phyloP scores from a whole-genome alignment of 352 stramenopile genomes.

The Globisporangium iwayamae region DNA sequence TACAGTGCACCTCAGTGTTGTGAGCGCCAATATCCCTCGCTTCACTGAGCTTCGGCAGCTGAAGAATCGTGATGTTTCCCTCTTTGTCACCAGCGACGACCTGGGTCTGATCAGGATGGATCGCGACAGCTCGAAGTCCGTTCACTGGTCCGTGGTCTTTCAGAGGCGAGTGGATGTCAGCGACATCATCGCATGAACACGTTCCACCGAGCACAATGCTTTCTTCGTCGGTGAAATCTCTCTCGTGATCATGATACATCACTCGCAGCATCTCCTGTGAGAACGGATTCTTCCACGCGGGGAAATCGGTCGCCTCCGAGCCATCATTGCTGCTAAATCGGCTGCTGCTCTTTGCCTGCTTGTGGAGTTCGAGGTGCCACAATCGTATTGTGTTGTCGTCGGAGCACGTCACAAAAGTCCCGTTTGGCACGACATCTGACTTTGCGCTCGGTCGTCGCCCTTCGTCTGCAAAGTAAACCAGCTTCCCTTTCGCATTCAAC shows the following conservation, averaged over 20 bases:
- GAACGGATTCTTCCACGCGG: constrained; percentile 59
- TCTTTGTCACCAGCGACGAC: constrained; percentile 69
- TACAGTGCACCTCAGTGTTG: constrained; percentile 67
- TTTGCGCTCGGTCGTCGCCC: constrained; percentile 6
- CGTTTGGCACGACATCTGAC: constrained; percentile 41
- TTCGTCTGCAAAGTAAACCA: constrained; percentile 40
- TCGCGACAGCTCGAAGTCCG: constrained; percentile 35
- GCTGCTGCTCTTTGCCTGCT: constrained; percentile 27
- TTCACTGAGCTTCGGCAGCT: constrained; percentile 32
- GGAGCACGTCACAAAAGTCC: constrained; percentile 77
- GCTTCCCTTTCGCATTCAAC: constrained; percentile 52
- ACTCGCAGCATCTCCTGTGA: constrained; percentile 72
- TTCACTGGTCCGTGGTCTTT: constrained; percentile 35
- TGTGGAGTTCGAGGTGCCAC: constrained; percentile 82
- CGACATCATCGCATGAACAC: constrained; percentile 34
- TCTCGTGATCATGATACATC: constrained; percentile 53
- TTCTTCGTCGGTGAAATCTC: constrained; percentile 40
- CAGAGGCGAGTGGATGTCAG: constrained; percentile 42
- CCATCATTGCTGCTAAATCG: constrained; percentile 21
- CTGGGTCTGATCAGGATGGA: constrained; percentile 58
- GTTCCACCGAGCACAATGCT: constrained; percentile 52
- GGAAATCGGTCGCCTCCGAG: constrained; percentile 14
- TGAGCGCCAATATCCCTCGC: constrained; percentile 50
- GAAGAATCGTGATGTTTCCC: constrained; percentile 58
- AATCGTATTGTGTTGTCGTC: constrained; percentile 86